Base-by-base conservation (phyloP, 2,329 filamentous ascomycete species). In the Xylaria arbuscula region DNA sequence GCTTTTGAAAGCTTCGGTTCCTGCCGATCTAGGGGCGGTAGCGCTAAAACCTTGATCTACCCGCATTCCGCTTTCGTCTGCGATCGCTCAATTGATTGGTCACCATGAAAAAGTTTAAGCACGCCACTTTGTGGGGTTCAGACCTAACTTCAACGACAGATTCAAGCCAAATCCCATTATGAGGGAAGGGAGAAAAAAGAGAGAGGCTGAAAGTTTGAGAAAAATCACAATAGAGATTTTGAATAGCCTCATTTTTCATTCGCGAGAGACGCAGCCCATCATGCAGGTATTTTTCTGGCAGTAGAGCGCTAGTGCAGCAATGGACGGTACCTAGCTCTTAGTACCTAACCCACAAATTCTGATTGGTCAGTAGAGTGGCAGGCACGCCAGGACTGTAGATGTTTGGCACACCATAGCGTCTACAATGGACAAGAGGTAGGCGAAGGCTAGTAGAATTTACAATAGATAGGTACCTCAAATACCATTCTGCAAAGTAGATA, bases 131-230 rank as follows among this genome's bases (percentile, higher is more conserved):
- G 68, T 63, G 67, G 62, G 36, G 61, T 54, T 28, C 22, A 38
- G 40, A 53, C 40, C 45, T 59, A 64, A 65, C 34, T 68, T 62
- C 60, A 69, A 72, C 72, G 42, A 66, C 71, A 62, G 40, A 38
- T 42, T 42, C 47, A 32, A 50, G 2, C 17, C n/a, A 17, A 17
- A 50, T 64, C 32, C 4, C 4, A 34, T 24, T 48, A 4, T 13
- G 15, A 28, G 24, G 4, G n/a, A 17, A 8, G 15, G 1, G 13
- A 36, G 4, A n/a, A 34, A n/a, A 32, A 17, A 53, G 13, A 32
- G 17, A 53, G 13, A 28, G 48, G 24, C 24, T 32, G 48, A n/a
- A 34, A 17, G 5, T 32, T 9, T 11, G 17, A 7, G 4, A 17
- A 53, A n/a, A 28, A 15, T 13, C n/a, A 2, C 17, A 38, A 38